Evolutionary conservation across 495 filamentous ascomycete genomes (phyloP).

Genomic region (Trichoderma reesei): DNA sequence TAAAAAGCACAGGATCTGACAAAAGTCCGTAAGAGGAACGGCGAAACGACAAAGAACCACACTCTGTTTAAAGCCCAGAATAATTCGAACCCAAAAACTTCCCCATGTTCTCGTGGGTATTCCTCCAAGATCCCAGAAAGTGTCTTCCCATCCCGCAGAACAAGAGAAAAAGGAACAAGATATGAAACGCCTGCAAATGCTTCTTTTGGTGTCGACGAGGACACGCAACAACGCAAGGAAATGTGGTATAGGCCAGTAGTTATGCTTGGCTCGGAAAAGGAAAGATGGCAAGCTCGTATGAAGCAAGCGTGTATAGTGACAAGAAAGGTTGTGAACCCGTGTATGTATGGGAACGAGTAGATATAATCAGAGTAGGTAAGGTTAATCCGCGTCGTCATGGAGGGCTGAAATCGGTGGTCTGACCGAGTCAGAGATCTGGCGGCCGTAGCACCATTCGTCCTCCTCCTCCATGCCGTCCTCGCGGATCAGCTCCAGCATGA

Average conservation of each 20-base stretch:
- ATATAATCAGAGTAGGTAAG: neutral
- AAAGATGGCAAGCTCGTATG: neutral
- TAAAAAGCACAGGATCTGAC: neutral
- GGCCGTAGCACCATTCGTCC: conserved; percentile 46
- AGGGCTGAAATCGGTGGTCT: conserved; percentile 38
- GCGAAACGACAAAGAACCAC: neutral
- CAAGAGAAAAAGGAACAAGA: neutral
- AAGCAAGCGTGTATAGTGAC: neutral
- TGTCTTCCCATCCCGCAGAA: neutral
- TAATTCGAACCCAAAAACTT: neutral
- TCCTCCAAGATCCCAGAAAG: neutral
- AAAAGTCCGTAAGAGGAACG: neutral
- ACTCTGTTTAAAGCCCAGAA: neutral
- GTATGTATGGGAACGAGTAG: neutral
- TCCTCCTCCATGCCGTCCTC: conserved; percentile 41
- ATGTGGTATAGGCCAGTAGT: neutral
- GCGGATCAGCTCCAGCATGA: conserved; percentile 43
- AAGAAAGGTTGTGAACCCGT: conserved; percentile 12
- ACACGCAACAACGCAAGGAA: conserved; percentile 9
- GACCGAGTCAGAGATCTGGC: conserved; percentile 29
- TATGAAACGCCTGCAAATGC: conserved; percentile 24
- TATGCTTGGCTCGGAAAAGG: neutral
- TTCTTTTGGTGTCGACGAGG: conserved; percentile 14
- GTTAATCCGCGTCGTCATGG: conserved; percentile 31
- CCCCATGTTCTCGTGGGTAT: neutral